Conservation (phyloP, 2,329 filamentous ascomycete genomes). For the Xylaria sp. region DNA sequence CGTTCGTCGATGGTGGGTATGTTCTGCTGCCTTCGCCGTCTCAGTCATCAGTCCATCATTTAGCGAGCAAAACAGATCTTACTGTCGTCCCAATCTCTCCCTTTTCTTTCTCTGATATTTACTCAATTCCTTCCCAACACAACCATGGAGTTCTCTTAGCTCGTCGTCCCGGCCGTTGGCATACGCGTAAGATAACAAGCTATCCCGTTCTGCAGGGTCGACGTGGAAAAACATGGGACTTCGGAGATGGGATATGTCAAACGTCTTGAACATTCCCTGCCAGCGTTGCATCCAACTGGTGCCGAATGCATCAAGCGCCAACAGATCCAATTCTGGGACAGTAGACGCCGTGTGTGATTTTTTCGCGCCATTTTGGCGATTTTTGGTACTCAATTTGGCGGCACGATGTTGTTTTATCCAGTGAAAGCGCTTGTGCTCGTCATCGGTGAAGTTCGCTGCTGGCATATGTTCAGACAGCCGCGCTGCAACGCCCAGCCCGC, state of each 20-base stretch:
- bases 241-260: constrained; percentile 76
- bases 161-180: constrained; percentile 69
- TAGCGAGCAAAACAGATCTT: constrained; percentile 37
- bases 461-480: constrained; percentile 77
- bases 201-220: constrained; percentile 79
- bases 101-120: constrained; percentile 80
- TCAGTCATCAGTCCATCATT: constrained; percentile 32
- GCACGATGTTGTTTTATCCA: constrained; percentile 74
- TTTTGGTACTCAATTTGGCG: constrained; percentile 67
- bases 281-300: constrained; percentile 75
- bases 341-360: constrained; percentile 48
- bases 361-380: constrained; percentile 55
- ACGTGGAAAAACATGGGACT: constrained; percentile 88
- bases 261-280: constrained; percentile 73
- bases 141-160: constrained; percentile 75
- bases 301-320: constrained; percentile 74
- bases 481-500: constrained; percentile 77
- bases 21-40: constrained; percentile 52
- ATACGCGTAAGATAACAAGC: constrained; percentile 75
- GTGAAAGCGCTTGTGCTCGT: constrained; percentile 83
- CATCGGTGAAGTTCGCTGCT: constrained; percentile 83
- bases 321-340: constrained; percentile 53
- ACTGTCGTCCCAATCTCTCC: constrained; percentile 56
- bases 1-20: constrained; percentile 69
- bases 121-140: constrained; percentile 81